Evolutionary conservation across 78 protist species (phyloP).

Genomic region (Dictyostelium intermedium): DNA sequence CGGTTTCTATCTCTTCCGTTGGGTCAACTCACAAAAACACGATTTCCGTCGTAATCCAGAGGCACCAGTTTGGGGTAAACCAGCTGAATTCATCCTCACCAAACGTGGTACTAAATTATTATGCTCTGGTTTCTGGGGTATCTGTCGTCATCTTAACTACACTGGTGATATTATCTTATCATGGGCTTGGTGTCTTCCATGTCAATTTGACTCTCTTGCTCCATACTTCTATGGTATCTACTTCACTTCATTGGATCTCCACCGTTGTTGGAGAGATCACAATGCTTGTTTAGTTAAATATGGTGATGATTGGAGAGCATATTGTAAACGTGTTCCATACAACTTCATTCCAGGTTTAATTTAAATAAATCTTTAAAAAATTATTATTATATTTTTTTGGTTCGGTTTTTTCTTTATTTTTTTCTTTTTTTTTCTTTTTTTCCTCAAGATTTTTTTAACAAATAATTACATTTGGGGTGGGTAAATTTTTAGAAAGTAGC

Average conservation of each 20-base stretch:
- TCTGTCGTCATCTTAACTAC: constrained; percentile 95
- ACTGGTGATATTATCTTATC: constrained; percentile 90
- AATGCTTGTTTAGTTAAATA: constrained; percentile 88
- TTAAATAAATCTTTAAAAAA: constrained; percentile 67
- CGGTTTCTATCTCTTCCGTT: constrained; percentile 91
- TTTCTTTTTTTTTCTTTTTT: too few relatives aligned
- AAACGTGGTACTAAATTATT: constrained; percentile 82
- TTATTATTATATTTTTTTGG: too few relatives aligned
- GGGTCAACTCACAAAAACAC: constrained; percentile 92
- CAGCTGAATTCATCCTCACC: constrained; percentile 70
- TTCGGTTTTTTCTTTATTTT: too few relatives aligned
- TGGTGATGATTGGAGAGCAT: constrained; percentile 92
- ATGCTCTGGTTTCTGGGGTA: constrained; percentile 96
- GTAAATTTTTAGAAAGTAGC: too few relatives aligned
- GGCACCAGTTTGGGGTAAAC: constrained; percentile 71
- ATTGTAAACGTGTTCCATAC: constrained; percentile 86
- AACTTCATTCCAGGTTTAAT: constrained; percentile 89
- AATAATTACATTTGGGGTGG: too few relatives aligned
- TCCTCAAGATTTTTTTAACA: too few relatives aligned
- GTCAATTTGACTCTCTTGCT: constrained; percentile 47
- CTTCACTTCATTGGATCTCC: constrained; percentile 90
- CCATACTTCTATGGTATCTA: constrained; percentile 93
- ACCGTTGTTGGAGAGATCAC: constrained; percentile 94
- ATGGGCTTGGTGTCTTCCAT: constrained; percentile 85
- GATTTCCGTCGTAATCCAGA: constrained; percentile 90